Base-by-base conservation (phyloP, 129 eudicot genomes). In the Centella asiatica region DNA sequence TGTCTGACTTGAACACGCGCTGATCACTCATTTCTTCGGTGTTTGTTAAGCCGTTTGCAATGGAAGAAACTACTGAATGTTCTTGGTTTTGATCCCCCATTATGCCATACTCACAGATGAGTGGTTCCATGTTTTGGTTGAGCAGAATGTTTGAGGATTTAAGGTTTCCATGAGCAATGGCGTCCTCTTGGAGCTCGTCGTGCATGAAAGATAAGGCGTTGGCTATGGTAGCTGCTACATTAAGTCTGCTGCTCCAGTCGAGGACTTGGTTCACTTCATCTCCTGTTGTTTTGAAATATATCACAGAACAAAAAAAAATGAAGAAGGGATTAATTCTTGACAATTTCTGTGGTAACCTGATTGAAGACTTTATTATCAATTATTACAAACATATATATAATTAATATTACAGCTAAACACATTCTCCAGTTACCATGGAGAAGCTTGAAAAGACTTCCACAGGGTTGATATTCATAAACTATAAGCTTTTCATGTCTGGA, bases 391-490 rank as follows among this genome's bases (percentile, higher is more conserved):
- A n/a, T n/a, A n/a, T n/a, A n/a, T n/a, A n/a, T n/a, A n/a, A n/a
- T n/a, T n/a, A n/a, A n/a, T n/a, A n/a, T n/a, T n/a, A n/a, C n/a
- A n/a, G n/a, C n/a, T n/a, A n/a, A n/a, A n/a, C n/a, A n/a, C n/a
- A n/a, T n/a, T n/a, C n/a, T n/a, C n/a, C n/a, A n/a, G n/a, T 58
- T 87, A 81, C 95, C 82, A 22, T 84, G 93, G 46, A 87, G 86
- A 46, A 73, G 83, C 69, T 61, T 81, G 77, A 84, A 82, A 27
- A 87, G 93, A 69, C 88, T 81, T 15, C 95, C 95, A 50, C 81
- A 78, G 33, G 81, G 72, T 64, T 87, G 95, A 67, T 78, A 87
- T 66, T 84, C 93, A 50, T 87, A 87, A 1, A 84, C 86, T 74
- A 84, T 18, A 48, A 87, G 95, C 79, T 87, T 87, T 71, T 84